A percentile compares a stretch with the other conserved stretches of the same genome.
These are phyloP conservation scores for Sarcomyxa edulis DNA, from an alignment of 768 basidiomycete genomes.

Conservation along the genomic window DNA sequence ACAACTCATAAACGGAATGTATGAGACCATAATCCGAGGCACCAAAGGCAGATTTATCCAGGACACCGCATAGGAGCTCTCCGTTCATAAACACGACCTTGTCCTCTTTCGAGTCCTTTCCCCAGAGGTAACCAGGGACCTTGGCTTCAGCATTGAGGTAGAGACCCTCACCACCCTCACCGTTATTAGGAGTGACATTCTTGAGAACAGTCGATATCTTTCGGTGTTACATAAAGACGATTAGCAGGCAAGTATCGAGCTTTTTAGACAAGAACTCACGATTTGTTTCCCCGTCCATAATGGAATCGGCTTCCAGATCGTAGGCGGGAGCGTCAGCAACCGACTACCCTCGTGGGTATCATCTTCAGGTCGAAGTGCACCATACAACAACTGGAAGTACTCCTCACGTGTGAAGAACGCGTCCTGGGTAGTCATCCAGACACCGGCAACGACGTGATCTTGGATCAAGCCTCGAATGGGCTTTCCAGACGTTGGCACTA, in stretches of 20 bases:
- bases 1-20: constrained; percentile 94
- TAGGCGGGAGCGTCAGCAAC: constrained; percentile 79
- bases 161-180: constrained; percentile 78
- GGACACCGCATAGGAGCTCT: constrained; percentile 86
- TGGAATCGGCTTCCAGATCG: constrained; percentile 87
- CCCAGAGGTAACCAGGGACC: constrained; percentile 85
- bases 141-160: constrained; percentile 86
- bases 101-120: constrained; percentile 74
- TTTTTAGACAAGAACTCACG: constrained; percentile 39
- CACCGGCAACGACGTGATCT: constrained; percentile 96
- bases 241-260: constrained; percentile 1
- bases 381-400: constrained; percentile 94
- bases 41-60: constrained; percentile 97
- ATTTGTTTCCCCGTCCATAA: constrained; percentile 99
- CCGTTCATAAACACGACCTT: constrained; percentile 89
- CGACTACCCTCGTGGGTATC: constrained; percentile 53
- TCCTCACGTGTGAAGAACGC: constrained; percentile 94
- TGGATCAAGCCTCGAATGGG: constrained; percentile 97
- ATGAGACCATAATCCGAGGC: constrained; percentile 95
- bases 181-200: constrained; percentile 81
- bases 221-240: too few relatives aligned
- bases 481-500: constrained; percentile 98
- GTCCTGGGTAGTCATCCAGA: constrained; percentile 98
- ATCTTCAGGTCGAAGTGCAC: constrained; percentile 87
- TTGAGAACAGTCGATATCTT: constrained; percentile 92